Evolutionary conservation across 441 rosid genomes (phyloP).

Genomic region (Syzygium malaccense): DNA sequence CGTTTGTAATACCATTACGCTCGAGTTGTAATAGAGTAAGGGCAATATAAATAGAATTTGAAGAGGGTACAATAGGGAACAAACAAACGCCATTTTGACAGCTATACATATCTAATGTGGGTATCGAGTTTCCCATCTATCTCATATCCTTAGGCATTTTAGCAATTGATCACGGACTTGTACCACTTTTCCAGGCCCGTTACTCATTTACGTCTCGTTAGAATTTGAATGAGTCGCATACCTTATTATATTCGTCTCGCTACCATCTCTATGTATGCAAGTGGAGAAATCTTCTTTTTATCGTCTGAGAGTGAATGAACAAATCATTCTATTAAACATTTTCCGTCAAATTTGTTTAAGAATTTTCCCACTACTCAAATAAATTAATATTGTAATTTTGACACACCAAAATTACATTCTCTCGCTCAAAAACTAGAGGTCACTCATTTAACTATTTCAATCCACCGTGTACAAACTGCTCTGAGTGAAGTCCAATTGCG

Average conservation of each 20-base stretch:
- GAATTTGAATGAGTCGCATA: fast-evolving
- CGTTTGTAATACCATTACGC: background rate
- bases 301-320: background rate
- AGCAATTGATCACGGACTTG: too few species aligned
- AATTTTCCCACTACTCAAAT: background rate
- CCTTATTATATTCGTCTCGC: background rate
- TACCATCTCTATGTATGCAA: fast-evolving
- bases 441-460: background rate
- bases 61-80: too few species aligned
- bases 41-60: background rate
- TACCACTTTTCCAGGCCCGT: background rate
- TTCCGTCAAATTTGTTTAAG: background rate
- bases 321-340: background rate
- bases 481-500: fast-evolving
- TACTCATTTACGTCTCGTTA: background rate
- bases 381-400: background rate
- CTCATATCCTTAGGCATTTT: too few species aligned
- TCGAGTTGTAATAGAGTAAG: background rate
- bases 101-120: background rate
- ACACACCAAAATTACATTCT: background rate
- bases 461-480: background rate
- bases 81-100: background rate
- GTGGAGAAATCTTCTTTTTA: background rate
- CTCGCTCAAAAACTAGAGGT: background rate
- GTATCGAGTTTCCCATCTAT: background rate